Conservation (phyloP, 2,329 filamentous ascomycete species). For the Teratosphaeria epicoccoides region DNA sequence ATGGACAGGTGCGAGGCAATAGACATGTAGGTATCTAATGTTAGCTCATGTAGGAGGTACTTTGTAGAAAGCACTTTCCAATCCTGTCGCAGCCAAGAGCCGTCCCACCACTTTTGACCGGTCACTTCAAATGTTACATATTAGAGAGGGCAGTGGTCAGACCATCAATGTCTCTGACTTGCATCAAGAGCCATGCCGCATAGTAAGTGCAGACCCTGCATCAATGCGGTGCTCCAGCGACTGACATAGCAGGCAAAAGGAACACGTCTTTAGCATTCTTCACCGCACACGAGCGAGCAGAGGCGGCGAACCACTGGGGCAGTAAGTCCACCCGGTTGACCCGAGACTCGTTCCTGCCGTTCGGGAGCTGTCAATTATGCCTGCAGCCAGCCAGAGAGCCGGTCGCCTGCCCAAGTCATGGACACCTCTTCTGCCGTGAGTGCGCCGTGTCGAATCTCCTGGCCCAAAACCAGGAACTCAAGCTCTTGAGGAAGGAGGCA, state of each 20-base stretch:
- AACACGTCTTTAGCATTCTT: constrained; percentile 91
- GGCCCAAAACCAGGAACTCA: constrained; percentile 83
- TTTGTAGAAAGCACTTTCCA: too few species aligned
- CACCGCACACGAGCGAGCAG: constrained; percentile 77
- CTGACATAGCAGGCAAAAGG: constrained; percentile 47
- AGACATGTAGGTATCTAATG: too few species aligned
- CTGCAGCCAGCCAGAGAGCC: constrained; percentile 71
- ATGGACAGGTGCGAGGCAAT: too few species aligned
- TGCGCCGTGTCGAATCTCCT: constrained; percentile 88
- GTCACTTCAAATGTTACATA: too few species aligned
- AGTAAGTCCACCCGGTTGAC: constrained; percentile 71
- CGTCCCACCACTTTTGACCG: too few species aligned
- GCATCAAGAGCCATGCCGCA: constrained; percentile 9
- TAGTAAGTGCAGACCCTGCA: constrained; percentile 12
- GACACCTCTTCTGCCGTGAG: constrained; percentile 91
- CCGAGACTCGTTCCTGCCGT: constrained; percentile 84
- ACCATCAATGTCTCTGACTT: not conserved
- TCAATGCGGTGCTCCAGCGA: not conserved
- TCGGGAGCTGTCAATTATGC: constrained; percentile 80
- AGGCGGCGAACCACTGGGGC: constrained; percentile 74
- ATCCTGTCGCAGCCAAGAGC: too few species aligned
- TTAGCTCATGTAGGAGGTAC: too few species aligned
- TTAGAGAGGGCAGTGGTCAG: too few species aligned
- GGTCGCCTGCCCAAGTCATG: constrained; percentile 64
- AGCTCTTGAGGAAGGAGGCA: constrained; percentile 56